phyloP scores from a whole-genome alignment of 306 rosid species.

The Arachis stenosperma region DNA sequence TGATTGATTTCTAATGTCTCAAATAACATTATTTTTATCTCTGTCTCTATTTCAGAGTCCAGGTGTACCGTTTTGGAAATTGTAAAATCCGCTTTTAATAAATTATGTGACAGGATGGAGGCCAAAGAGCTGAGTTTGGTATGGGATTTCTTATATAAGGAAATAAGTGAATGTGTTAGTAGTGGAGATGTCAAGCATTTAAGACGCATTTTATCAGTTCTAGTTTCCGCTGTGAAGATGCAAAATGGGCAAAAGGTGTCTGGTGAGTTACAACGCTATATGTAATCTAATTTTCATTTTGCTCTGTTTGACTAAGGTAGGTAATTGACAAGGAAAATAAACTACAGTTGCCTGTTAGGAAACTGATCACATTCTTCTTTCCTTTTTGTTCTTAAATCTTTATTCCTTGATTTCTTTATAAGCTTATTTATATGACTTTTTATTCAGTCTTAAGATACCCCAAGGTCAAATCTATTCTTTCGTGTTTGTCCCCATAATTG shows the following conservation, averaged over 20 bases:
- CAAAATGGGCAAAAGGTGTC: slow-evolving; percentile 58
- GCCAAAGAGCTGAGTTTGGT: slow-evolving; percentile 65
- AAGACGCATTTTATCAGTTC: slow-evolving; percentile 56
- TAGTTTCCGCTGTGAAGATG: slow-evolving; percentile 56
- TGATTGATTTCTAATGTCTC: slow-evolving; percentile 27
- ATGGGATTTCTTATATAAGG: slow-evolving; percentile 62
- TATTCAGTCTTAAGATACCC: not conserved
- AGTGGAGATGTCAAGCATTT: slow-evolving; percentile 49
- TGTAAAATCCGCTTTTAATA: slow-evolving; percentile 53
- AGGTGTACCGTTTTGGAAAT: slow-evolving; percentile 51
- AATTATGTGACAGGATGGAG: slow-evolving; percentile 71
- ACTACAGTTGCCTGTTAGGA: not conserved
- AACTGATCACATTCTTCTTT: slow-evolving; percentile 14
- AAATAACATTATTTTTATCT: slow-evolving; percentile 28
- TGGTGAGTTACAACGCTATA: slow-evolving; percentile 61
- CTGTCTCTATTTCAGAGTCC: slow-evolving; percentile 57
- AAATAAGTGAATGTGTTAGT: slow-evolving; percentile 46
- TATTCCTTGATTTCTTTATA: slow-evolving; percentile 6
- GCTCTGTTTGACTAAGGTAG: slow-evolving; percentile 12
- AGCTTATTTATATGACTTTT: not conserved
- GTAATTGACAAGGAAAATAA: slow-evolving; percentile 13
- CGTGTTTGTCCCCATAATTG: too few relatives aligned
- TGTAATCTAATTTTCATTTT: slow-evolving; percentile 33
- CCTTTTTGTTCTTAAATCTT: not conserved
- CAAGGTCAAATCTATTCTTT: not conserved